These are phyloP conservation scores for Candida sakaeoensis DNA, from an alignment of 805 yeast genomes.

Conservation along the genomic window DNA sequence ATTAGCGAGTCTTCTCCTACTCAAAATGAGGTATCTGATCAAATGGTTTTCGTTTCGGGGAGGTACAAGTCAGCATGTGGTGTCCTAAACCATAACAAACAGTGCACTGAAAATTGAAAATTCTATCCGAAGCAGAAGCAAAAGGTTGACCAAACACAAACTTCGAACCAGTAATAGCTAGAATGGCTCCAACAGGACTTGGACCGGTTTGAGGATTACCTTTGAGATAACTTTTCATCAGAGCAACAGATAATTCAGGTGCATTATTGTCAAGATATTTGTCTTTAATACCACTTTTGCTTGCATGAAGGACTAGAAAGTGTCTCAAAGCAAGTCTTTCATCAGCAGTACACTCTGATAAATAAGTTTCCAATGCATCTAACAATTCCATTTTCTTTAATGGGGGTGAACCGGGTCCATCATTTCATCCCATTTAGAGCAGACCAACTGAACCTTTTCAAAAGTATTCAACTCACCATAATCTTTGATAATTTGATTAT, in stretches of 20 bases:
- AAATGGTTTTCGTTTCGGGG: background rate
- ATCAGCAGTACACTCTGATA: background rate
- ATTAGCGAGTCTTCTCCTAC: too few species aligned
- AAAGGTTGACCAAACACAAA: background rate
- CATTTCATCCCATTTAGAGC: constrained; percentile 1
- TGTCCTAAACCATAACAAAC: background rate
- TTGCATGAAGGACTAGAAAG: background rate
- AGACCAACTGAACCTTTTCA: background rate
- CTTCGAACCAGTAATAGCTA: background rate
- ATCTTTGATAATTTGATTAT: background rate
- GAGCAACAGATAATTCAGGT: background rate
- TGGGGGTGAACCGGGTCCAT: background rate
- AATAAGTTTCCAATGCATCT: background rate
- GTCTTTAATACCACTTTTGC: background rate
- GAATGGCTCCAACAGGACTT: background rate
- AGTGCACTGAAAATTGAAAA: background rate
- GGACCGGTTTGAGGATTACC: background rate
- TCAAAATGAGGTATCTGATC: background rate
- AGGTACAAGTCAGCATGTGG: background rate
- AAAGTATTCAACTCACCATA: background rate
- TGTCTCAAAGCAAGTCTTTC: background rate
- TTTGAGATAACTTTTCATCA: background rate
- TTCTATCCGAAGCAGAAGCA: background rate
- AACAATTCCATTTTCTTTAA: background rate
- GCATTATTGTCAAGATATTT: background rate